Percentiles rank a stretch among this genome's conserved stretches.
phyloP scores from a whole-genome alignment of 257 asterid species.

The Scutellaria minor region DNA sequence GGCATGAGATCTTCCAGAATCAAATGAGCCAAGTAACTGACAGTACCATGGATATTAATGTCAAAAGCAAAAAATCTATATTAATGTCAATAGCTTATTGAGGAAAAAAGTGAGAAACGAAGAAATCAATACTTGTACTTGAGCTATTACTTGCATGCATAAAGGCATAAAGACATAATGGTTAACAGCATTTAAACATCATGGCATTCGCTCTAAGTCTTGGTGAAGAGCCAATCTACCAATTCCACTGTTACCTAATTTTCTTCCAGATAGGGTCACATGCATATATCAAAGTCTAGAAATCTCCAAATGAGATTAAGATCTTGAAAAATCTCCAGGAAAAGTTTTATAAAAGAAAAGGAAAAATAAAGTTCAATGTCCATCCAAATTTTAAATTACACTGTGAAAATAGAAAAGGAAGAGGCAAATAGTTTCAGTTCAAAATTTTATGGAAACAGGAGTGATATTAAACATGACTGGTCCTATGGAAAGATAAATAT shows the following conservation, averaged over 20 bases:
- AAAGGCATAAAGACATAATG: constrained; percentile 5
- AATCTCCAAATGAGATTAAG: constrained; percentile 20
- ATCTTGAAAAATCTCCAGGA: neutral
- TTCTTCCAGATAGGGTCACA: constrained; percentile 12
- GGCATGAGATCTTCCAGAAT: constrained; percentile 75
- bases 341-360: constrained; percentile 17
- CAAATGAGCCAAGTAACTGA: constrained; percentile 87
- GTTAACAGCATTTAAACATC: constrained; percentile 6
- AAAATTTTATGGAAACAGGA: neutral
- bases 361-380: constrained; percentile 17
- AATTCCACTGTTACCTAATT: constrained; percentile 14
- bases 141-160: constrained; percentile 20
- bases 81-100: neutral
- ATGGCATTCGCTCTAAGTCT: constrained; percentile 19
- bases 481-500: neutral
- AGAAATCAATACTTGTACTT: constrained; percentile 20
- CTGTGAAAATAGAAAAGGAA: constrained; percentile 14
- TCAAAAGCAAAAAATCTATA: constrained; percentile 33
- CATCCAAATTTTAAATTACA: constrained; percentile 2
- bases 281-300: constrained; percentile 10
- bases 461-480: constrained; percentile 9
- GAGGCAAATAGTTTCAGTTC: neutral
- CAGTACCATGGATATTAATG: constrained; percentile 35
- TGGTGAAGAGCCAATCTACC: constrained; percentile 29
- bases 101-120: constrained; percentile 32